phyloP scores from a whole-genome alignment of 108 stramenopile genomes.

The Cyclotella distinguenda region DNA sequence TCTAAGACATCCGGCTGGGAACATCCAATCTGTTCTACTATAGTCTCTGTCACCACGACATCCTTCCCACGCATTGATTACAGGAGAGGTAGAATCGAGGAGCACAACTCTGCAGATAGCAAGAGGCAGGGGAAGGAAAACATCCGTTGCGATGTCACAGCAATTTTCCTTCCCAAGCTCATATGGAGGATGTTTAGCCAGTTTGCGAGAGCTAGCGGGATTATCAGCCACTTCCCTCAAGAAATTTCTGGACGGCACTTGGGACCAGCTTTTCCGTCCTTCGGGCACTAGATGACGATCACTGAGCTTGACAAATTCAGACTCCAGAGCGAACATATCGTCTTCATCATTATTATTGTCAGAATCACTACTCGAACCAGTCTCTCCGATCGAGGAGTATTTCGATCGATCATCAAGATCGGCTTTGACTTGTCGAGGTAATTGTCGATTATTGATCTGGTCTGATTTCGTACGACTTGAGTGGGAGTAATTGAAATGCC shows the following conservation, averaged over 20 bases:
- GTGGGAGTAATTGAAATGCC: conserved; percentile 13
- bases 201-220: conserved; percentile 6
- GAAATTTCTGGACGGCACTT: conserved; percentile 31
- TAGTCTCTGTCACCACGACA: conserved; percentile 70
- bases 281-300: conserved; percentile 27
- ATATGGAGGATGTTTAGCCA: conserved; percentile 49
- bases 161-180: conserved; percentile 66
- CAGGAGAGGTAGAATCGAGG: conserved; percentile 76
- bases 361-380: conserved; percentile 40
- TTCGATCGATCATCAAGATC: conserved; percentile 27
- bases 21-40: conserved; percentile 67
- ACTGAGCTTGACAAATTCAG: conserved; percentile 9
- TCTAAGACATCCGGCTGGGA: conserved; percentile 71
- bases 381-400: conserved; percentile 44
- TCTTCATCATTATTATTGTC: conserved; percentile 10
- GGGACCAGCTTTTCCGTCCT: conserved; percentile 30
- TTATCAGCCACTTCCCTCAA: conserved; percentile 21
- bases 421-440: conserved; percentile 9
- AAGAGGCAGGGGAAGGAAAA: conserved; percentile 64
- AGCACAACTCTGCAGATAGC: conserved; percentile 72
- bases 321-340: neutral
- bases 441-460: conserved; percentile 7
- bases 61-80: conserved; percentile 74
- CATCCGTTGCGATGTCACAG: conserved; percentile 61
- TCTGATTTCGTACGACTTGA: neutral